Base-by-base conservation (phyloP, 495 filamentous ascomycete species). In the Neurospora sp. region DNA sequence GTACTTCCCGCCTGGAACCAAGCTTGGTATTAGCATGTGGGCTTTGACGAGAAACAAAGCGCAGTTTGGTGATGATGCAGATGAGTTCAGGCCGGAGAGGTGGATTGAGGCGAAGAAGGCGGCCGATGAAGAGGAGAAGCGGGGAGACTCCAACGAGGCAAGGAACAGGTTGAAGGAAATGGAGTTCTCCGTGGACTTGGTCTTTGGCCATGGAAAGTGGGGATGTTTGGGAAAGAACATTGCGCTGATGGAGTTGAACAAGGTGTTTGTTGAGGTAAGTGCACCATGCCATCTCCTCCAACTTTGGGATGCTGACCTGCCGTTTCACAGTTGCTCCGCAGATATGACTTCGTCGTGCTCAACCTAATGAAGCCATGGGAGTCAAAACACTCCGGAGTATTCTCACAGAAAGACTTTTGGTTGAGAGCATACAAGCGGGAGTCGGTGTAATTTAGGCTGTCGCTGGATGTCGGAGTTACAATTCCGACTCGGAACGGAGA, bases 211-310 rank as follows among this genome's bases (percentile, higher is more conserved):
- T 72, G 83, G 83, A 9, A 76, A 76, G 62, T 83, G 75, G 39
- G 69, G 69, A 31, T 85, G 82, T 54, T 66, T 84, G 44, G 83
- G 83, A 12, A 78, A 80, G 72, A 71, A 69, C 1, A 78, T 84
- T 41, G 81, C 81, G 6, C 72, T 77, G 10, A 74, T 84, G 72
- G 78, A 88, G 76, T 76, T 88, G 40, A 85, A 85, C 71, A 90
- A 89, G 76, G 76, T 81, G 0, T 72, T 87, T 70, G 81, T 86
- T 44, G 85, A 89, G 84, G 85, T 87, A 39, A 71, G 69, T 44
- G 39, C 85, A 89, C 82, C 83, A 86, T 42, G 54, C 78, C 75
- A 11, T 42, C 3, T 20, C 4, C 16, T 35, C 5, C 14, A 38
- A n/a, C 69, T 20, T 23, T 39, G 12, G 3, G 9, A 20, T n/a